Evolutionary conservation across 2,329 filamentous ascomycete genomes (phyloP), one percentile per base, ranked within the genome.

Genomic region (Cercospora sojina): DNA sequence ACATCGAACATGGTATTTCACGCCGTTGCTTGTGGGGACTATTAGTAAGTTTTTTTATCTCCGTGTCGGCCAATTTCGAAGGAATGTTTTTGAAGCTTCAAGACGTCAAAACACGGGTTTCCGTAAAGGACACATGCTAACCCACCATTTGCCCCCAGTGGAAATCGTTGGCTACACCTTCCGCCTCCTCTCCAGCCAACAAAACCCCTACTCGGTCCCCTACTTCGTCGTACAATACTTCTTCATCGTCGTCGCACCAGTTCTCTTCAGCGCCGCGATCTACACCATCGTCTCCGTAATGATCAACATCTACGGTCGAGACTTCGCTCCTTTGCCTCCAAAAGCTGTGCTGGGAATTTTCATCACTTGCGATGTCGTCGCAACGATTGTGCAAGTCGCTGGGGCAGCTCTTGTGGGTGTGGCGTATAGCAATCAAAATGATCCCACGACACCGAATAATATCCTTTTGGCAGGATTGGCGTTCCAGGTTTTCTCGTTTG

Each of bases 151-250:
- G 12, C 47, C 20, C 12, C 13, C 29, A 57, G 81, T 85, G 71
- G 84, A 86, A 70, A 76, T 85, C 16, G 74, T 85, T 29, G 84
- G 83, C 47, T 86, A 86, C 70, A 72, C 82, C 61, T 81, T 82
- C 59, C 81, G 83, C 8, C 77, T 78, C 2, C 79, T 85, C n/a
- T 83, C 81, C 1, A 79, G 82, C 27, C 79, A 81, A 69, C 76
- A 80, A 53, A 79, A 86, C 67, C 85, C 85, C 0, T 87, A 86
- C 74, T 78, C 82, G 67, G 79, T 86, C 16, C 76, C 82, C 41
- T 87, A 82, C 78, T 87, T 87, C 69, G 83, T 87, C 43, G 76
- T 85, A 55, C 84, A 74, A 62, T 87, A 87, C 78, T 87, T 87
- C 79, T 86, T 86, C 79, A 86, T 87, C 74, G 85, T 87, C 67